Base-by-base conservation (phyloP, 2,329 filamentous ascomycete species). In the Aureobasidium sp. region DNA sequence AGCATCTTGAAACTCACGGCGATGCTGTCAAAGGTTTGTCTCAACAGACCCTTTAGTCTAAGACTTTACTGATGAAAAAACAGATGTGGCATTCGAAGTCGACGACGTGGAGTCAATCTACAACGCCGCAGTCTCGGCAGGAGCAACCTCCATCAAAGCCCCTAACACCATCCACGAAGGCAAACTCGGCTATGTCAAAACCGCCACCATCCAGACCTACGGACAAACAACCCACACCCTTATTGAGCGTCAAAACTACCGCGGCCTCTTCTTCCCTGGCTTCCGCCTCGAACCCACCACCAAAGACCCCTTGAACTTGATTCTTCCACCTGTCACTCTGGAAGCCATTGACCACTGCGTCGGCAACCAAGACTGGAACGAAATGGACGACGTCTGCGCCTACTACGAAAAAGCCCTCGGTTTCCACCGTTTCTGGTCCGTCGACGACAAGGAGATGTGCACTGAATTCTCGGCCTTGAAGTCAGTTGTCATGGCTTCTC, bases 361-460 rank as follows among this genome's bases (percentile, higher is more conserved):
- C 68, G 93, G 93, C 67, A 97, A 97, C 80, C 92, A 97, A 79
- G 88, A 91, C 76, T 97, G 93, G 93, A 82, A 91, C 75, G 87
- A 92, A 75, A 96, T 97, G 83, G 82, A 87, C 62, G 77, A 78
- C 52, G 78, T 81, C 26, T 87, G 84, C 71, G 80, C 81, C 63
- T 87, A 85, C 75, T 97, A 97, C 79, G 92, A 97, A 78, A 84
- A 87, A 66, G 89, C 88, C 65, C 88, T 97, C 32, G 88, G 88
- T 61, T 97, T 97, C 84, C 91, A 96, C 79, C 90, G 92, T 67
- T 97, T 97, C 86, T 97, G 93, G 93, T 91, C 87, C 61, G 92
- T 97, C 63, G 93, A 97, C 75, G 93, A 97, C 80, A 88, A 85
- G 68, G 86, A 95, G 73, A 95, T 97, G 77, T 90, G 86, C 82